phyloP scores from a whole-genome alignment of 805 yeast genomes.

The Suhomyces prunicola region DNA sequence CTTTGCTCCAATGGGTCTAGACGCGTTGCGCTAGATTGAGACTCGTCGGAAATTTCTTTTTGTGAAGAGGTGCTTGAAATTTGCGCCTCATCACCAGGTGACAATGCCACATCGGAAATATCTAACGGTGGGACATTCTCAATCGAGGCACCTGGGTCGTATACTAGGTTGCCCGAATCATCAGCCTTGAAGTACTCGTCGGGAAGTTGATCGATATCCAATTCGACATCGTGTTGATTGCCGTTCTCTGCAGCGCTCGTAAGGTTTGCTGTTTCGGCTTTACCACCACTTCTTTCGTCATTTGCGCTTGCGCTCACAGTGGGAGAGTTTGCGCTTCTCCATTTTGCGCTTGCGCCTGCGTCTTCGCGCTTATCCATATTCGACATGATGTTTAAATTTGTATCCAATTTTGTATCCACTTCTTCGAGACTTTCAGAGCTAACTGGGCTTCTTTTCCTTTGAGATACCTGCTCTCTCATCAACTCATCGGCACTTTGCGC shows the following conservation, averaged over 20 bases:
- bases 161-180: conserved; percentile 20
- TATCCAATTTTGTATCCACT: not conserved
- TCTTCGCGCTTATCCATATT: not conserved
- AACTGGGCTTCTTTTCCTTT: not conserved
- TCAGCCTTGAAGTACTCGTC: conserved; percentile 15
- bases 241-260: not conserved
- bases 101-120: not conserved
- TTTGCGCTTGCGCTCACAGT: not conserved
- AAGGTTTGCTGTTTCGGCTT: not conserved
- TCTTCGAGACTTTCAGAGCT: not conserved
- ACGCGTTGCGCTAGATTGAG: not conserved
- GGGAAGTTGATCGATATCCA: conserved; percentile 12
- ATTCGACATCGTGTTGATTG: conserved; percentile 3
- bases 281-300: not conserved
- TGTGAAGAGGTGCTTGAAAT: not conserved
- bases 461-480: conserved; percentile 2
- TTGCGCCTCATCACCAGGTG: not conserved
- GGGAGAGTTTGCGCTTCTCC: not conserved
- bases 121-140: not conserved
- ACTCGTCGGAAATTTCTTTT: not conserved
- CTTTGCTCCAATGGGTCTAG: conserved; percentile 6
- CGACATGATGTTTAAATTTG: not conserved
- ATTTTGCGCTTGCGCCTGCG: not conserved
- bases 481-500: conserved; percentile 18
- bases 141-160: conserved; percentile 12